Evolutionary conservation across 495 filamentous ascomycete species (phyloP).

Genomic region (Podospora pseudopauciseta): DNA sequence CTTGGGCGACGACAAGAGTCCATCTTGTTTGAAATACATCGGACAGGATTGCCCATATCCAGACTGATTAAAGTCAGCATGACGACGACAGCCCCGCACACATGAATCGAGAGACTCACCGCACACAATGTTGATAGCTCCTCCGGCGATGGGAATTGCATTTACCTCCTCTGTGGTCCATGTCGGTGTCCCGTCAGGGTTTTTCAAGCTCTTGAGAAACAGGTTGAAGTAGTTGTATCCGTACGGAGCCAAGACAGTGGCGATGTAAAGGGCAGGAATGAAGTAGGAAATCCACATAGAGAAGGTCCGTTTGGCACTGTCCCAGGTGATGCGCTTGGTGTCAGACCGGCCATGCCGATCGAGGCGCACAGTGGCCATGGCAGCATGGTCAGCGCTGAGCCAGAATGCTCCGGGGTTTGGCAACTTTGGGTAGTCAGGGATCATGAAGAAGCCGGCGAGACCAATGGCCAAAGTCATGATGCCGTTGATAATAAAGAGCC

Average conservation of each 20-base stretch:
- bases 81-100: background rate
- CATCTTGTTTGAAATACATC: constrained; percentile 37
- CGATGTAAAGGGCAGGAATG: constrained; percentile 36
- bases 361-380: constrained; percentile 31
- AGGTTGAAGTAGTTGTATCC: constrained; percentile 43
- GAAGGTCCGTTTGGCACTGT: constrained; percentile 36
- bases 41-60: constrained; percentile 41
- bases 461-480: constrained; percentile 49
- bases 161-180: constrained; percentile 39
- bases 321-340: constrained; percentile 37
- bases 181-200: constrained; percentile 32
- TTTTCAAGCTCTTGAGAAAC: constrained; percentile 36
- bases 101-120: constrained; percentile 17
- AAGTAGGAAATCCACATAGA: constrained; percentile 36
- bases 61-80: constrained; percentile 24
- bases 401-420: constrained; percentile 39
- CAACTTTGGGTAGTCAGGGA: constrained; percentile 47
- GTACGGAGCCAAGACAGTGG: constrained; percentile 37
- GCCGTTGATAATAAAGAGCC: constrained; percentile 53
- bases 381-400: constrained; percentile 31
- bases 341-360: constrained; percentile 35
- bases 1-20: constrained; percentile 38
- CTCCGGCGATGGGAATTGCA: constrained; percentile 37
- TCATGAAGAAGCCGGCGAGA: constrained; percentile 45
- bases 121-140: constrained; percentile 37